Evolutionary conservation across 805 yeast genomes (phyloP), one percentile per base, ranked within the genome.

Genomic region (Starmerella potacharoeniae): DNA sequence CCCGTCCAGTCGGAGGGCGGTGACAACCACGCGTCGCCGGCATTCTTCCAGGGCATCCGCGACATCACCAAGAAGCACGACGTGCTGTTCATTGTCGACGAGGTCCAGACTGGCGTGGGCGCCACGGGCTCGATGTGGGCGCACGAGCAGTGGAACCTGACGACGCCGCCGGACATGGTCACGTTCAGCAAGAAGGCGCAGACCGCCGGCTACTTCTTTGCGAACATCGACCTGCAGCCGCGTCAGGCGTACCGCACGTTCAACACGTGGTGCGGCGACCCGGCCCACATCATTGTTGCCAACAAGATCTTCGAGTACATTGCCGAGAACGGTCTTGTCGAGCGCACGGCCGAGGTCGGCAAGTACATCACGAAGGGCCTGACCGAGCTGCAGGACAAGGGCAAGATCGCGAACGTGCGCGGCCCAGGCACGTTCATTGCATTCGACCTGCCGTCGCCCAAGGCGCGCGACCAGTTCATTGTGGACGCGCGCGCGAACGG

Each of bases 181-280:
- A 86, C 95, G 7, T 86, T 86, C 75, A 83, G 91, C 63, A 86
- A 86, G 76, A 86, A 86, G 76, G 84, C 85, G 77, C 95, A 86
- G 75, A 77, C 89, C 54, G 95, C 95, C 43, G 95, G 95, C 57
- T 86, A 81, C 77, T 86, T 77, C 77, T 86, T 81, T 81, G 81
- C 79, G 64, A 80, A 82, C 71, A 81, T 84, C 49, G 83, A 81
- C 64, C 72, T 86, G 57, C 76, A 83, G 62, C 95, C 95, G 65
- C 76, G 80, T 70, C 69, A 71, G 66, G 81, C 95, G n/a, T 86
- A 83, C 77, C 81, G 95, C 70, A 95, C 86, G 76, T 86, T 86
- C 79, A 86, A 86, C 81, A 86, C 95, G 56, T 86, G 95, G 95
- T 84, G 91, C 73, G 95, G 95, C 65, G 95, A 86, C 73, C 90